Evolutionary conservation across 345 rosid species (phyloP), one percentile per base, ranked within the genome.

Genomic region (Heritiera littoralis): DNA sequence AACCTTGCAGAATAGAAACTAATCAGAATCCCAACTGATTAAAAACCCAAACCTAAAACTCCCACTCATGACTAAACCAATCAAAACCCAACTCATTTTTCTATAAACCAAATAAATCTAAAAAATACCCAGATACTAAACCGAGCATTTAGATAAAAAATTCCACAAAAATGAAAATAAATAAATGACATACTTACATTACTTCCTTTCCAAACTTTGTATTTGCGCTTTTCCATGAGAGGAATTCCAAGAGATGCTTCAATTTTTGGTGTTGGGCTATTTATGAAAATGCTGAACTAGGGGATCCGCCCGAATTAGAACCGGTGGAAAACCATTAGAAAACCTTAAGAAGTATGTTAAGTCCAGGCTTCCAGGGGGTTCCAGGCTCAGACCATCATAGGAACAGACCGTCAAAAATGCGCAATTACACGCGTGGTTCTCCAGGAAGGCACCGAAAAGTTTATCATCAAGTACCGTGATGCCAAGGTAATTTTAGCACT

Each of bases 341-440:
- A 91, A 91, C 80, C 87, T 96, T 70, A 84, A 87, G 84, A 91
- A 91, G 55, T 87, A 89, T 69, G 97, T 96, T 18, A 96, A 94
- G 80, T 85, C 94, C n/a, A 82, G 97, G 75, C 94, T 92, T 8
- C 99, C 97, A 0, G 98, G 95, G 99, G 98, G 14, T 92, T 96
- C 81, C 94, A 97, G 8, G 97, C 97, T 23, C 98, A 94, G 80
- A 85, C 92, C 11, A 86, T 94, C 74, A 83, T 87, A 41, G 99
- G 99, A 64, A 96, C 98, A 18, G 99, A 97, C 12, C 91, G 98
- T 79, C 89, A 95, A 67, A 96, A 96, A 79, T 89, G 94, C 82
- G 96, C 99, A 74, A 88, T 89, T 56, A 97, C 99, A 80, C 87
- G 97, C 65, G 99, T 96, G 3, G 95, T 95, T 46, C 94, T 95